Percentiles rank a stretch among this genome's conserved stretches.
Conservation (phyloP, 495 filamentous ascomycete genomes). For the Aspergillus avenaceus region DNA sequence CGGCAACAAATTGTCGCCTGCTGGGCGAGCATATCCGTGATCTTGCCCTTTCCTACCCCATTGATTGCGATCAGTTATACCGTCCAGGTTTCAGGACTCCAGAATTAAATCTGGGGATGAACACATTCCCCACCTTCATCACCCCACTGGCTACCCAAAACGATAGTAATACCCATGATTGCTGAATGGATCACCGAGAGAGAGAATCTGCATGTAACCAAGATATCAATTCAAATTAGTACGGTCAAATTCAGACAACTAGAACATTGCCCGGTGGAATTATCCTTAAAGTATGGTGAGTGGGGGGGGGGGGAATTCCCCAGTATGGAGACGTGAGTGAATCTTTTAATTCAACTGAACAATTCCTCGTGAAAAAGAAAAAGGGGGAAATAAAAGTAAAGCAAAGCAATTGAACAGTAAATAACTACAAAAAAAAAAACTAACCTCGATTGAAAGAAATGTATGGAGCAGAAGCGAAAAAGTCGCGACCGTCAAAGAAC, state of each 20-base stretch:
- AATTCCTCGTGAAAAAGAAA: too few relatives aligned
- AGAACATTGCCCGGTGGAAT: too few relatives aligned
- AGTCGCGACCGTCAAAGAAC: constrained; percentile 27
- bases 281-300: too few relatives aligned
- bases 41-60: constrained; percentile 60
- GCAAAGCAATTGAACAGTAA: constrained; percentile 4
- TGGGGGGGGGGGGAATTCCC: neutral
- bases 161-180: constrained; percentile 54
- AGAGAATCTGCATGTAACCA: too few relatives aligned
- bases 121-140: constrained; percentile 52
- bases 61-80: constrained; percentile 6
- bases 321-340: neutral
- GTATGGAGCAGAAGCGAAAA: constrained; percentile 27
- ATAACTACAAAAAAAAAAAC: constrained; percentile 1
- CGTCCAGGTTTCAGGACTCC: neutral
- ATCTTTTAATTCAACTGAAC: neutral
- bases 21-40: constrained; percentile 62
- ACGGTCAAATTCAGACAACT: too few relatives aligned
- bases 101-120: neutral
- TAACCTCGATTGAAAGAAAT: constrained; percentile 8
- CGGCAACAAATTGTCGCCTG: constrained; percentile 54
- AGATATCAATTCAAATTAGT: neutral
- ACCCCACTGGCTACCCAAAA: constrained; percentile 63
- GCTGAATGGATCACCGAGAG: neutral
- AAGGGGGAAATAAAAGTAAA: too few relatives aligned